Evolutionary conservation across 176 grass and related monocot species (phyloP).

Genomic region (Aegilops bicornis): DNA sequence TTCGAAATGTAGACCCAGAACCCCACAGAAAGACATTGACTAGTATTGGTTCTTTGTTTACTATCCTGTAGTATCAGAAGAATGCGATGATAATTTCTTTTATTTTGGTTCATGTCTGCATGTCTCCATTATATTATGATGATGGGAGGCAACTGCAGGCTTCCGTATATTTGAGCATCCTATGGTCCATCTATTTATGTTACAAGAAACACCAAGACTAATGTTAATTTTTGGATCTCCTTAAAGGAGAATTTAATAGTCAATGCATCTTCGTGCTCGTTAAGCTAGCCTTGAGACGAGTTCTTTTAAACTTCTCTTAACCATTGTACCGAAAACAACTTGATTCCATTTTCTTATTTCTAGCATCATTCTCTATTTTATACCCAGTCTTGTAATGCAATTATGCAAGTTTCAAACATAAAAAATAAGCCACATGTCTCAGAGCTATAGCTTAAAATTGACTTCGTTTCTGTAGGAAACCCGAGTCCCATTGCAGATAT

Average conservation of each 20-base stretch:
- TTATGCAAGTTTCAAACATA: not conserved
- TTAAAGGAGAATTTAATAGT: constrained; percentile 2
- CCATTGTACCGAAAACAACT: not conserved
- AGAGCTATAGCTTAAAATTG: constrained; percentile 3
- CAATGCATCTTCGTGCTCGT: not conserved
- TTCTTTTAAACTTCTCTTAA: constrained; percentile 19
- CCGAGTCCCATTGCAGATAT: constrained; percentile 77
- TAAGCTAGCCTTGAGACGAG: constrained; percentile 24
- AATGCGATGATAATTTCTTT: not conserved
- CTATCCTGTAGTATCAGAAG: not conserved
- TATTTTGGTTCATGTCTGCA: not conserved
- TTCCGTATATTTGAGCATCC: not conserved
- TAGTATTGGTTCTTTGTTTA: not conserved
- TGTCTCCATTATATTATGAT: not conserved
- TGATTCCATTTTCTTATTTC: constrained; percentile 14
- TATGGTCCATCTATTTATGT: constrained; percentile 1
- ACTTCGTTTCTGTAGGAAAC: constrained; percentile 60
- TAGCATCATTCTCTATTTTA: not conserved
- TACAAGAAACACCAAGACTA: not conserved
- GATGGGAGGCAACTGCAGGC: not conserved
- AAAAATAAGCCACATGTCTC: not conserved
- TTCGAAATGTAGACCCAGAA: not conserved
- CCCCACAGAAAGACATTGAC: not conserved
- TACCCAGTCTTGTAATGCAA: not conserved
- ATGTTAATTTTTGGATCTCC: not conserved